Conservation (phyloP, 2,329 filamentous ascomycete genomes). For the Exophiala sp. region DNA sequence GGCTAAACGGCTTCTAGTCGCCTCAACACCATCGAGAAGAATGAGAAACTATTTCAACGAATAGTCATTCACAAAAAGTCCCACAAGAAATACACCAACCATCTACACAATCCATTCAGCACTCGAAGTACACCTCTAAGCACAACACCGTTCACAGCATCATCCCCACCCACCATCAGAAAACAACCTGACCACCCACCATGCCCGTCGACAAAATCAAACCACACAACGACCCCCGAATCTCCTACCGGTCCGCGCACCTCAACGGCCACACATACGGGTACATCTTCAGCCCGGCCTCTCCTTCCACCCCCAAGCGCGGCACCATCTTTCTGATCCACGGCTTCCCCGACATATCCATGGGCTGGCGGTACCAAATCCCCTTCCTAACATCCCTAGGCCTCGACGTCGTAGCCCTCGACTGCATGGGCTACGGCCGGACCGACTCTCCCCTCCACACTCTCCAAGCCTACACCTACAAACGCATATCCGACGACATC, state of each 20-base stretch:
- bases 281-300: conserved; percentile 53
- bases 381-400: conserved; percentile 69
- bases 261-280: conserved; percentile 70
- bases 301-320: conserved; percentile 37
- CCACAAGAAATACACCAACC: too few relatives aligned
- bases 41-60: too few relatives aligned
- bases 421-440: conserved; percentile 81
- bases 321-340: conserved; percentile 62
- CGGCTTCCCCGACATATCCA: conserved; percentile 78
- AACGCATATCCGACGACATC: conserved; percentile 71
- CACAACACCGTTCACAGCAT: too few relatives aligned
- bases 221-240: conserved; percentile 61
- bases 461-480: conserved; percentile 63
- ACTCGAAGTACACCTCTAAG: too few relatives aligned
- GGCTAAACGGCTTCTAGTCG: too few relatives aligned
- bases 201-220: conserved; percentile 62
- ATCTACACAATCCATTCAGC: too few relatives aligned
- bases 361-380: conserved; percentile 89
- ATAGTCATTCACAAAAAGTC: too few relatives aligned
- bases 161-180: background rate
- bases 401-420: conserved; percentile 75
- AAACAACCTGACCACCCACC: background rate
- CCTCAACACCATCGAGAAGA: too few relatives aligned
- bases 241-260: conserved; percentile 60
- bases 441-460: conserved; percentile 59